Evolutionary conservation across 2,329 filamentous ascomycete genomes (phyloP).

Genomic region (Tolypocladium cylindrosporum): DNA sequence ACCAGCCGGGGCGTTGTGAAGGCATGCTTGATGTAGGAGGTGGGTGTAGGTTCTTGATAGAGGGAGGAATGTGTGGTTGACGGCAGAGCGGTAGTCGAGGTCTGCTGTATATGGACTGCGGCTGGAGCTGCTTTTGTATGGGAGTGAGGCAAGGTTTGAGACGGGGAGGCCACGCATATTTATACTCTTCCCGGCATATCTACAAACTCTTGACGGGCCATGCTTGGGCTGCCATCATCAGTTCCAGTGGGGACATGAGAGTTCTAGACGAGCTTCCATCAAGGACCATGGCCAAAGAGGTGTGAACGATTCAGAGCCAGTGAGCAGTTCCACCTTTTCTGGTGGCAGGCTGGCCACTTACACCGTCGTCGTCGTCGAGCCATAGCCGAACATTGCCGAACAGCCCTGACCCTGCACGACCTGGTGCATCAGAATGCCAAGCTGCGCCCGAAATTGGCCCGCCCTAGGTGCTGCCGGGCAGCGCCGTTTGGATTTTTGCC

Average conservation of each 20-base stretch:
- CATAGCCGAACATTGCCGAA: background rate
- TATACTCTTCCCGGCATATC: background rate
- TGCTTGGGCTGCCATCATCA: background rate
- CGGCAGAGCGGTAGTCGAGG: background rate
- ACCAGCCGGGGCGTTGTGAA: conserved; percentile 24
- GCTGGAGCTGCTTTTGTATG: background rate
- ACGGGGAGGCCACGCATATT: background rate
- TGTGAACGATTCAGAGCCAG: background rate
- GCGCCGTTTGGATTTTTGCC: background rate
- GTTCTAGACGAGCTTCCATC: background rate
- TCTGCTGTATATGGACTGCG: background rate
- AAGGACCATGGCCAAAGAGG: background rate
- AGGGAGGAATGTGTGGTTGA: background rate
- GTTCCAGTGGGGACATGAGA: background rate
- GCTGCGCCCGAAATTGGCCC: too few relatives aligned
- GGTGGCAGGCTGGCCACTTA: background rate
- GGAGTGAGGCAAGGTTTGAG: background rate
- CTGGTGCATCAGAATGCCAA: background rate
- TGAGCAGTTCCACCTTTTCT: background rate
- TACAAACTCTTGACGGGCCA: background rate
- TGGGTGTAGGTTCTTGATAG: background rate
- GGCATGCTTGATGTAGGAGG: conserved; percentile 11
- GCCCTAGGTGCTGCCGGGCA: too few relatives aligned
- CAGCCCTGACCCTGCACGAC: background rate
- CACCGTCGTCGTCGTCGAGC: background rate